A percentile compares a stretch with the other conserved stretches of the same genome.
Conservation (phyloP, 2,329 filamentous ascomycete species). For the Corinectria fuckeliana region DNA sequence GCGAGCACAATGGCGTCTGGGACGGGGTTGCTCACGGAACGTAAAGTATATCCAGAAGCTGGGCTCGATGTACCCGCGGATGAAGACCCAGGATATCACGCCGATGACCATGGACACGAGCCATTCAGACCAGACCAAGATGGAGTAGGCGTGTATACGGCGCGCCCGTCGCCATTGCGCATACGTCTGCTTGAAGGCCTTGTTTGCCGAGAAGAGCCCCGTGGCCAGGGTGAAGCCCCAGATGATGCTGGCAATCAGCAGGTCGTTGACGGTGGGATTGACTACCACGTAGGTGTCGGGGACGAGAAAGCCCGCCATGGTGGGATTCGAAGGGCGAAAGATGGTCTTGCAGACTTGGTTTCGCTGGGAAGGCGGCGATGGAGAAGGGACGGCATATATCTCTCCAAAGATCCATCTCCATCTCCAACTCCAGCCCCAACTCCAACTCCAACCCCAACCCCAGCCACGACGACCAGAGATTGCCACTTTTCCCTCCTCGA, state of each 20-base stretch:
- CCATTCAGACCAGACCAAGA: conserved; percentile 36
- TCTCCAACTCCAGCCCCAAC: no score
- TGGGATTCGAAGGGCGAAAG: not conserved
- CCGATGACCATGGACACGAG: conserved; percentile 26
- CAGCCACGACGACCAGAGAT: not conserved
- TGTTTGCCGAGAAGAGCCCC: conserved; percentile 27
- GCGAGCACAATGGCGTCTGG: no score
- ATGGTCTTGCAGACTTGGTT: not conserved
- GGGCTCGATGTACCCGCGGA: conserved; percentile 26
- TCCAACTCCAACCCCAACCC: no score
- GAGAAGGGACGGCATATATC: not conserved
- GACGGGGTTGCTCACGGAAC: no score
- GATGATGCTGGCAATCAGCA: conserved; percentile 34
- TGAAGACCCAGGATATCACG: conserved; percentile 28
- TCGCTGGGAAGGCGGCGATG: not conserved
- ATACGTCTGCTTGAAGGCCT: conserved; percentile 31
- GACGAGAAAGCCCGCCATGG: conserved; percentile 12
- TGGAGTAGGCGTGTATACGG: conserved; percentile 18
- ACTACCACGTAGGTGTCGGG: conserved; percentile 27
- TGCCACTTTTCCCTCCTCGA: not conserved
- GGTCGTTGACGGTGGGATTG: conserved; percentile 21
- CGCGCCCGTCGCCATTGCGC: conserved; percentile 19
- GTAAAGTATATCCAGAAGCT: conserved; percentile 27
- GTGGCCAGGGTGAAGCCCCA: conserved; percentile 35
- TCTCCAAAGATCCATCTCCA: not conserved